Evolutionary conservation across 1,284 basidiomycete genomes (phyloP).

Genomic region (Singerocomus inundabilis): DNA sequence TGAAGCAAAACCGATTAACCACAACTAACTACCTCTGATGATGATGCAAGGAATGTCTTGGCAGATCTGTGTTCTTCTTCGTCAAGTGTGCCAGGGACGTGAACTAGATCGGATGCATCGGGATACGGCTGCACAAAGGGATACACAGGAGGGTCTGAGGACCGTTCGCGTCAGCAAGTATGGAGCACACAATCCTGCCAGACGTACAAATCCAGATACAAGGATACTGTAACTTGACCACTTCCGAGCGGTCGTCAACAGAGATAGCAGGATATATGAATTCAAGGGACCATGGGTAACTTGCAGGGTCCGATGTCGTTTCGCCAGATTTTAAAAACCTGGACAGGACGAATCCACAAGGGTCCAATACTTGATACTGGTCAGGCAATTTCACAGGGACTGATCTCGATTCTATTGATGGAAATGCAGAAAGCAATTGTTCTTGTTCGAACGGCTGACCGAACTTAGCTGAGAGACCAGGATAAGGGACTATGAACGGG

Average conservation of each 20-base stretch:
- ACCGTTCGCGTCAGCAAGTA: neutral
- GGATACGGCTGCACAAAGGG: slow-evolving; percentile 24
- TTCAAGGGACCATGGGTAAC: slow-evolving; percentile 31
- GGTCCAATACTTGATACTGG: slow-evolving; percentile 23
- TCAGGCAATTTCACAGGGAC: slow-evolving; percentile 14
- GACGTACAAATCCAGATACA: slow-evolving; percentile 22
- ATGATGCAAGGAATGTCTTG: slow-evolving; percentile 4
- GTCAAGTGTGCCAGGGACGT: slow-evolving; percentile 11
- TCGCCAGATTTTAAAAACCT: neutral
- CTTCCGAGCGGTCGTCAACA: slow-evolving; percentile 1
- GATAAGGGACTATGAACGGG: slow-evolving; percentile 25
- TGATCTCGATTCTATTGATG: neutral
- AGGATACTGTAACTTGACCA: slow-evolving; percentile 17
- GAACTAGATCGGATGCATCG: neutral
- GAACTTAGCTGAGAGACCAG: slow-evolving; percentile 7
- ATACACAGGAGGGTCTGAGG: slow-evolving; percentile 19
- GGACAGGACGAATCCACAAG: slow-evolving; percentile 13
- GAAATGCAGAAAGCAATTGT: neutral
- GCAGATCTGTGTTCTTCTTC: neutral
- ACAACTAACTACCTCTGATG: slow-evolving; percentile 14
- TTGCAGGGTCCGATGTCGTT: slow-evolving; percentile 18
- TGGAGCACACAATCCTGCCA: neutral
- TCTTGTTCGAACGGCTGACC: slow-evolving; percentile 4
- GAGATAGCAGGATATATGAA: slow-evolving; percentile 25
- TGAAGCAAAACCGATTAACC: neutral